Conservation (phyloP, 2,329 filamentous ascomycete genomes). For the Fusarium devonianum region DNA sequence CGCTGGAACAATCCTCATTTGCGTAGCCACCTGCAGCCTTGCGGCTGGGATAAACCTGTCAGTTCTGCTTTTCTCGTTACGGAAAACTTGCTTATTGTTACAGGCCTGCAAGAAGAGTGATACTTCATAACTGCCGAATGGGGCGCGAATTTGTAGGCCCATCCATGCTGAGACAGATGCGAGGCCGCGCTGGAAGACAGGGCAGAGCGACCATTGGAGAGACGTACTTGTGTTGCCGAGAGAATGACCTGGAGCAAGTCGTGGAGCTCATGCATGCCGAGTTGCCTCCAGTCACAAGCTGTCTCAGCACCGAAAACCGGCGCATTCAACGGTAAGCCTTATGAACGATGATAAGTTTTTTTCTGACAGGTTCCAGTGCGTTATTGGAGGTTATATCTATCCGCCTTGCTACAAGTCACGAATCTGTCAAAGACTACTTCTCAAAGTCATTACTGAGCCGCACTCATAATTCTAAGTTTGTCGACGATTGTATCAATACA, state of each 20-base stretch:
- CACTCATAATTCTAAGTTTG: slow-evolving; percentile 57
- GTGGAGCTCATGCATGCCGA: slow-evolving; percentile 76
- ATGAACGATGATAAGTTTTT: not conserved
- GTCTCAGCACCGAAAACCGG: slow-evolving; percentile 70
- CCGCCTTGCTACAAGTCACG: slow-evolving; percentile 69
- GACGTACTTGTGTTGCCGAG: slow-evolving; percentile 77
- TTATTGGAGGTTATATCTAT: slow-evolving; percentile 75
- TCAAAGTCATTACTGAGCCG: slow-evolving; percentile 71
- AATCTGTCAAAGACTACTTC: slow-evolving; percentile 73
- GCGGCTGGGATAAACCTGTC: slow-evolving; percentile 82
- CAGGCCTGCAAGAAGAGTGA: slow-evolving; percentile 72
- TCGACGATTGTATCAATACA: slow-evolving; percentile 62
- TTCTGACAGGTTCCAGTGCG: slow-evolving; percentile 56
- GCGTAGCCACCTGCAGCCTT: slow-evolving; percentile 79
- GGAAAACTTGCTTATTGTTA: slow-evolving; percentile 13
- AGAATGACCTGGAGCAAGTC: slow-evolving; percentile 72
- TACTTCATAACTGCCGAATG: slow-evolving; percentile 78
- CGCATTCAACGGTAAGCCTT: slow-evolving; percentile 67
- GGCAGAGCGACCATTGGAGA: slow-evolving; percentile 81
- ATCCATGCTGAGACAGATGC: slow-evolving; percentile 82
- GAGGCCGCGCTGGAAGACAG: slow-evolving; percentile 78
- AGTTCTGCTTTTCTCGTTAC: slow-evolving; percentile 11
- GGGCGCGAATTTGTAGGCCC: slow-evolving; percentile 79
- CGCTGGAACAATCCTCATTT: slow-evolving; percentile 69
- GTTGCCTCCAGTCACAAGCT: slow-evolving; percentile 73